These are phyloP conservation scores for Monilinia laxa DNA, from an alignment of 2,329 filamentous ascomycete species.

Conservation along the genomic window DNA sequence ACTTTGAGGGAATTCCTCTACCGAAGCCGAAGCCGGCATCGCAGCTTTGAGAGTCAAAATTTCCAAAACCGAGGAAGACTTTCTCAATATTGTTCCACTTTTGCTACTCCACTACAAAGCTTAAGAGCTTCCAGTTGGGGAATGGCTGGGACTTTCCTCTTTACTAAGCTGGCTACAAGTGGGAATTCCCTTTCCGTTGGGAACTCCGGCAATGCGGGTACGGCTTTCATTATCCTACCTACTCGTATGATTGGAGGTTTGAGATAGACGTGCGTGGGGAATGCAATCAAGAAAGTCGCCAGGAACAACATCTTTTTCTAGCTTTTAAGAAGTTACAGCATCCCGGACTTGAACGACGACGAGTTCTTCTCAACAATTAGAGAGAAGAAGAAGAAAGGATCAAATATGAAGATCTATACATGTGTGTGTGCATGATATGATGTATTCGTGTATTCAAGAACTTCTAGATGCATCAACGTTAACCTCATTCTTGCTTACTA, in stretches of 20 bases:
- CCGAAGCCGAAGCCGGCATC: conserved; percentile 10
- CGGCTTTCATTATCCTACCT: neutral
- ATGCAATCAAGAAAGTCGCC: neutral
- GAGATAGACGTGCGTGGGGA: neutral
- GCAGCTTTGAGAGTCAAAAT: neutral
- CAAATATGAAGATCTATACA: no score
- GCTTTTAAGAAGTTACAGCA: neutral
- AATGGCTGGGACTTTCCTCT: neutral
- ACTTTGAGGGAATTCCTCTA: neutral
- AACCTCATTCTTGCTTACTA: neutral
- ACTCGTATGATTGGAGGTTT: neutral
- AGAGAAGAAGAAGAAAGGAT: neutral
- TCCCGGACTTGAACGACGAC: neutral
- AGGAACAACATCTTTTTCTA: neutral
- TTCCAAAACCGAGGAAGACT: neutral
- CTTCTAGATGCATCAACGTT: neutral
- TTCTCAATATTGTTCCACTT: conserved; percentile 17
- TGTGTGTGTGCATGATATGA: no score
- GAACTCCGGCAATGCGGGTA: neutral
- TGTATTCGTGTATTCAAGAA: neutral
- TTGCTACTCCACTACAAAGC: conserved; percentile 2
- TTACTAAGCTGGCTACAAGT: conserved; percentile 5
- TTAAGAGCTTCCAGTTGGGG: conserved; percentile 12
- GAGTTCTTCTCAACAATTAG: neutral
- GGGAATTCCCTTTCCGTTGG: conserved; percentile 14